phyloP scores from a whole-genome alignment of 805 yeast genomes.

The Candida methanosorbosa region DNA sequence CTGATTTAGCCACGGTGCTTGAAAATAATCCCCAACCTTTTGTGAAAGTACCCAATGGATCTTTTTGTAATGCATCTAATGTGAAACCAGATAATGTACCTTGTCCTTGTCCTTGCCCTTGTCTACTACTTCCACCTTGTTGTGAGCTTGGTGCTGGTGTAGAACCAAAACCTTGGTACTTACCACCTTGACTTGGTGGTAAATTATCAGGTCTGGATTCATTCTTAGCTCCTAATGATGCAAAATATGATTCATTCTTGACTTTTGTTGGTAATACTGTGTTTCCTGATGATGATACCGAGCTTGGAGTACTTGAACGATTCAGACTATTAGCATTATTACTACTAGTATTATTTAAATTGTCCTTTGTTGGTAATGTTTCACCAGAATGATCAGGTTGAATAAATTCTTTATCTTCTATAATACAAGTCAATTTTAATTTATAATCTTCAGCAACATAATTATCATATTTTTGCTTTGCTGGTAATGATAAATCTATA shows the following conservation, averaged over 20 bases:
- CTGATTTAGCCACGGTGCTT: conserved; percentile 73
- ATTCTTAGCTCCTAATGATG: conserved; percentile 66
- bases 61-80: conserved; percentile 61
- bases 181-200: conserved; percentile 94
- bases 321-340: background rate
- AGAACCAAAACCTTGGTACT: conserved; percentile 85
- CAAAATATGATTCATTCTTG: conserved; percentile 78
- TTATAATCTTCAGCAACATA: conserved; percentile 93
- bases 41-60: conserved; percentile 84
- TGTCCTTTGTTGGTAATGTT: conserved; percentile 25
- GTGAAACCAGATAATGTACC: conserved; percentile 50
- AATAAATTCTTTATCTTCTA: conserved; percentile 64
- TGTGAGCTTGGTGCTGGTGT: conserved; percentile 41
- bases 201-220: conserved; percentile 64
- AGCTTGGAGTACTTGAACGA: conserved; percentile 1
- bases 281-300: background rate
- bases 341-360: conserved; percentile 2
- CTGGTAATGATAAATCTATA: conserved; percentile 51
- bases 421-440: conserved; percentile 62
- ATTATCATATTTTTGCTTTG: conserved; percentile 74
- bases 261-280: conserved; percentile 29
- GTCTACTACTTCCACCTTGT: conserved; percentile 10
- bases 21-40: conserved; percentile 95
- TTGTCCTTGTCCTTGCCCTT: conserved; percentile 17
- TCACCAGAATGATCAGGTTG: conserved; percentile 53